Evolutionary conservation across 176 grass and related monocot genomes (phyloP), one percentile per base, ranked within the genome.

Genomic region (Avena atlantica): DNA sequence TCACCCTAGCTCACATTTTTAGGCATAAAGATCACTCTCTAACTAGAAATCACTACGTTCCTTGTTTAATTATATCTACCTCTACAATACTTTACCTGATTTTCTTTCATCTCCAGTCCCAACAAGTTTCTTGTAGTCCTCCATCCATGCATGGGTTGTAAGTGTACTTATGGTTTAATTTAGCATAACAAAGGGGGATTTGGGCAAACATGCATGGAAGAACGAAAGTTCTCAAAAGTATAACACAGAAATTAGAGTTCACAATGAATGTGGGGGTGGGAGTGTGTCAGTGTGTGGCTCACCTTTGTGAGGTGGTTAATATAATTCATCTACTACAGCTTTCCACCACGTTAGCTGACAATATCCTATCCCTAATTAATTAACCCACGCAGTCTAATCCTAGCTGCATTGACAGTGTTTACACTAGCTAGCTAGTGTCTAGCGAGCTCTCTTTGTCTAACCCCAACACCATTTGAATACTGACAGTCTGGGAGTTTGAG

Each of bases 401-500:
- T 60, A 48, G 45, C 8, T 48, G 45, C 45, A 42, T 42, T 42
- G 45, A 48, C 84, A 87, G 80, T 79, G 74, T 83, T 79, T 63
- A 79, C 11, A 79, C 44, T 85, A 19, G 12, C 31, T 87, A 61
- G 8, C 31, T 87, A 61, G 8, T 53, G 74, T 48, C 64, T 78
- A 24, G 59, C 6, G 40, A 42, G 40, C 40, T 42, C 72, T 84
- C 1, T 21, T 40, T 89, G 51, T 64, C 78, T 81, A 84, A 89
- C 60, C 63, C 63, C 70, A 76, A 76, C 40, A 8, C 17, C 63
- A 42, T 52, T 71, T 44, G 29, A 71, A 57, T 20, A 68, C 31
- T 78, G 17, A 27, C 6, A 62, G 29, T 70, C 51, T 94, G 31
- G 94, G 88, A 78, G 86, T 89, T 19, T 81, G 94, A 77, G 34